Conservation (phyloP, 2,329 filamentous ascomycete genomes). For the Talaromyces piceae region DNA sequence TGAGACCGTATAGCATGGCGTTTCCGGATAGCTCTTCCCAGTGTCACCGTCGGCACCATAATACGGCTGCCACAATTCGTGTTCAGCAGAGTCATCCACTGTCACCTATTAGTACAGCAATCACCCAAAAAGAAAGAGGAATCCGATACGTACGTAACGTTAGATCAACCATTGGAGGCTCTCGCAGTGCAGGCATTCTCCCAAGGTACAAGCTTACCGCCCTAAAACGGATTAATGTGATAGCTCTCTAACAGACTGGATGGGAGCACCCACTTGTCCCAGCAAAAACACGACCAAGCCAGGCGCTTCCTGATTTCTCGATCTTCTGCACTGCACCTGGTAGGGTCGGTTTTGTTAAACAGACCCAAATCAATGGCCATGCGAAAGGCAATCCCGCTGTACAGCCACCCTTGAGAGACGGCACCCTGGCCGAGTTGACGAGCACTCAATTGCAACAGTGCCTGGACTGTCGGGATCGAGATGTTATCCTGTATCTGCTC, state of each 20-base stretch:
- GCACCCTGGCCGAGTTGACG: conserved; percentile 20
- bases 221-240: not conserved
- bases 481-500: not conserved
- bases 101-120: conserved; percentile 6
- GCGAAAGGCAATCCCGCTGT: conserved; percentile 22
- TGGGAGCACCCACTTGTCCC: conserved; percentile 20
- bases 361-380: conserved; percentile 25
- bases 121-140: not conserved
- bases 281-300: conserved; percentile 25
- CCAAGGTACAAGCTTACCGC: conserved; percentile 23
- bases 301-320: conserved; percentile 23
- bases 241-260: too few species aligned
- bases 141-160: not conserved
- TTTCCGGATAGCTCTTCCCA: conserved; percentile 15
- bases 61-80: conserved; percentile 21
- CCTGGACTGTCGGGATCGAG: conserved; percentile 22
- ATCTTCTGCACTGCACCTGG: conserved; percentile 20
- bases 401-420: conserved; percentile 22
- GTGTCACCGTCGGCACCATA: conserved; percentile 18
- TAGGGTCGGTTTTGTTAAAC: conserved; percentile 16
- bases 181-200: conserved; percentile 20
- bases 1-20: conserved; percentile 20
- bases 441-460: conserved; percentile 21
- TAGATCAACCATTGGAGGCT: conserved; percentile 13
- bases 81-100: conserved; percentile 22